Percentiles rank a stretch among this genome's conserved stretches.
These are phyloP conservation scores for Sporothrix inflata DNA, from an alignment of 2,329 filamentous ascomycete genomes.

Conservation along the genomic window DNA sequence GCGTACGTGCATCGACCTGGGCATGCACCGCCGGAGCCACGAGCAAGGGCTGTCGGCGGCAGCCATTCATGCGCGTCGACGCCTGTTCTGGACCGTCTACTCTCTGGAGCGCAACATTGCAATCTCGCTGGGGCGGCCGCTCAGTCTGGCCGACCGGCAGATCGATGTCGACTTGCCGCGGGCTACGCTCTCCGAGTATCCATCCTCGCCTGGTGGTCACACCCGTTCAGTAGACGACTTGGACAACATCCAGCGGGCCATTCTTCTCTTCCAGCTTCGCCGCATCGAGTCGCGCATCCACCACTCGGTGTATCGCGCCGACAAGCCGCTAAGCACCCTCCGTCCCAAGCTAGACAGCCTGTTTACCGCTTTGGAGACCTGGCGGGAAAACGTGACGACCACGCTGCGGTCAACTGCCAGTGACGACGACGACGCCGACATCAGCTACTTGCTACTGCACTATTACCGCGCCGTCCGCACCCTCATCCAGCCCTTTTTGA, in stretches of 20 bases:
- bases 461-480: slow-evolving; percentile 55
- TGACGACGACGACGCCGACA: slow-evolving; percentile 37
- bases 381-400: slow-evolving; percentile 36
- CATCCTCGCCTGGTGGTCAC: neutral
- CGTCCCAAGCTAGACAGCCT: slow-evolving; percentile 53
- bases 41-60: slow-evolving; percentile 17
- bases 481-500: slow-evolving; percentile 55
- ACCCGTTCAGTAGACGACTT: neutral
- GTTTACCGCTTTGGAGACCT: slow-evolving; percentile 50
- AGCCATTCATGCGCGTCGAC: slow-evolving; percentile 45
- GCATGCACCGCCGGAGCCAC: slow-evolving; percentile 45
- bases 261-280: neutral
- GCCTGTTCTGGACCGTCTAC: slow-evolving; percentile 57
- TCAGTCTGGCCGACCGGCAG: slow-evolving; percentile 55
- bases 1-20: slow-evolving; percentile 56
- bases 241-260: neutral
- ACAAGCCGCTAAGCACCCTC: slow-evolving; percentile 49
- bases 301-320: slow-evolving; percentile 55
- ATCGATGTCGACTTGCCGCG: slow-evolving; percentile 53
- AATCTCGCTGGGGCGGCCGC: slow-evolving; percentile 54
- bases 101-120: slow-evolving; percentile 54
- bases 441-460: slow-evolving; percentile 50
- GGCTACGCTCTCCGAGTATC: slow-evolving; percentile 30
- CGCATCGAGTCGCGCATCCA: slow-evolving; percentile 54
- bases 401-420: neutral